Percentiles rank a stretch among this genome's conserved stretches.
phyloP scores from a whole-genome alignment of 2,329 filamentous ascomycete genomes.

The Neofusicoccum ribis region DNA sequence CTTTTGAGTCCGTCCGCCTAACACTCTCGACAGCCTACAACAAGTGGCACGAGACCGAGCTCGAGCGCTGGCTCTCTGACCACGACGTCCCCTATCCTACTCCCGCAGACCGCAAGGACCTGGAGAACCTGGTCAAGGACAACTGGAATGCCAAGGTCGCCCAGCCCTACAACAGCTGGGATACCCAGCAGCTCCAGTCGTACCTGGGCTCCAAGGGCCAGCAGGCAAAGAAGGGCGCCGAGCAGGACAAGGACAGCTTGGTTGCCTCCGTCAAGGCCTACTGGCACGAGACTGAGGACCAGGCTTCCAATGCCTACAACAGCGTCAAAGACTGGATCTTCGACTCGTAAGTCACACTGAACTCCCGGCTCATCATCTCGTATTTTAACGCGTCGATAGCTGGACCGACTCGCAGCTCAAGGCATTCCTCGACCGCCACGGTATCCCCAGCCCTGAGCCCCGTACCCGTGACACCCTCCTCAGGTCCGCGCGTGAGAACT shows the following conservation, averaged over 20 bases:
- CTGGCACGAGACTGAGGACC: constrained; percentile 80
- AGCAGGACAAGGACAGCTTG: constrained; percentile 68
- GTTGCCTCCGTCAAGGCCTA: constrained; percentile 67
- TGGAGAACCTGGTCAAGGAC: constrained; percentile 84
- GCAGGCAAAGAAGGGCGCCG: constrained; percentile 66
- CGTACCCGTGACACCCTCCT: constrained; percentile 81
- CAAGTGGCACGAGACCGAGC: constrained; percentile 97
- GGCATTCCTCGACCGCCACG: constrained; percentile 84
- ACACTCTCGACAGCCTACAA: constrained; percentile 71
- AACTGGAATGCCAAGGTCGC: constrained; percentile 84
- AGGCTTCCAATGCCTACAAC: constrained; percentile 68
- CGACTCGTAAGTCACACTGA: constrained; percentile 58
- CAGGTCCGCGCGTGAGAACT: constrained; percentile 75
- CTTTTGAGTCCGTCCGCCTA: constrained; percentile 13
- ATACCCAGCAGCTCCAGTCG: constrained; percentile 63
- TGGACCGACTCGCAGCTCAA: constrained; percentile 95
- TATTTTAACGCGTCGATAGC: constrained; percentile 51
- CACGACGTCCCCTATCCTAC: constrained; percentile 89
- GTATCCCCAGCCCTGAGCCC: constrained; percentile 84
- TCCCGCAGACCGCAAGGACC: constrained; percentile 86
- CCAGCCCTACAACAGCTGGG: constrained; percentile 76
- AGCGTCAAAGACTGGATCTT: constrained; percentile 89
- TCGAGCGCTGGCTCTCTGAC: constrained; percentile 95
- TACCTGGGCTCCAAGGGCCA: constrained; percentile 73
- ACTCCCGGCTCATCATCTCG: neutral